Conservation (phyloP, 2,329 filamentous ascomycete species). For the Botrytis squamosa region DNA sequence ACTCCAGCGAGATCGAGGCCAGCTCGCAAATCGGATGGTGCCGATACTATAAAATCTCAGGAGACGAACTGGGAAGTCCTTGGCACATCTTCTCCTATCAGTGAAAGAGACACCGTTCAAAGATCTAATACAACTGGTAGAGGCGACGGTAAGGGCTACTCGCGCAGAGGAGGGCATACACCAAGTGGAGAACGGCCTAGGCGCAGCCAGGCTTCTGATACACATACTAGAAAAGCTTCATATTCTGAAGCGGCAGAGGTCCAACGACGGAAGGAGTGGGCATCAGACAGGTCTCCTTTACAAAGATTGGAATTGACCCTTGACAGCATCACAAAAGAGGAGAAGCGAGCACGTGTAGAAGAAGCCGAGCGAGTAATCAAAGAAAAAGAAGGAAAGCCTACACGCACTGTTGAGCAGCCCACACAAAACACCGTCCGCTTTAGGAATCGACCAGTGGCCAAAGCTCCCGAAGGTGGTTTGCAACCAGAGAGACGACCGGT, state of each 20-base stretch:
- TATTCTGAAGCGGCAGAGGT: constrained; percentile 34
- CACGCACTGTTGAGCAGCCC: constrained; percentile 33
- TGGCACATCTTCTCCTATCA: constrained; percentile 22
- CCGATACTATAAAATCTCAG: constrained; percentile 26
- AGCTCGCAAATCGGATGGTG: constrained; percentile 37
- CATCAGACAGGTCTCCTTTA: constrained; percentile 82
- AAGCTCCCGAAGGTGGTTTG: constrained; percentile 27
- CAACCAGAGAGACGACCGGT: constrained; percentile 31
- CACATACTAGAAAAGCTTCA: constrained; percentile 42
- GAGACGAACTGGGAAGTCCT: constrained; percentile 30
- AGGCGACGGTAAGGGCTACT: constrained; percentile 30
- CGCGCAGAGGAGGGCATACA: constrained; percentile 25
- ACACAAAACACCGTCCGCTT: constrained; percentile 38
- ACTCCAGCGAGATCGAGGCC: constrained; percentile 35
- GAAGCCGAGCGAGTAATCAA: constrained; percentile 68
- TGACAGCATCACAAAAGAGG: constrained; percentile 91
- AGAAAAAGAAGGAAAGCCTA: constrained; percentile 54
- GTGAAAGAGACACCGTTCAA: constrained; percentile 9
- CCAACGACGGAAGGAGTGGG: constrained; percentile 57
- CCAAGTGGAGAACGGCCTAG: constrained; percentile 26
- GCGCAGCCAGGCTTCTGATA: constrained; percentile 24
- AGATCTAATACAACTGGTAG: constrained; percentile 18
- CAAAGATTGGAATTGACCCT: constrained; percentile 91
- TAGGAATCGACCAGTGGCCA: constrained; percentile 36
- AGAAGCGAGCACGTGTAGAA: constrained; percentile 81